Percentiles rank a stretch among this genome's conserved stretches.
phyloP scores from a whole-genome alignment of 768 basidiomycete species.

The Auriscalpium microsporum region DNA sequence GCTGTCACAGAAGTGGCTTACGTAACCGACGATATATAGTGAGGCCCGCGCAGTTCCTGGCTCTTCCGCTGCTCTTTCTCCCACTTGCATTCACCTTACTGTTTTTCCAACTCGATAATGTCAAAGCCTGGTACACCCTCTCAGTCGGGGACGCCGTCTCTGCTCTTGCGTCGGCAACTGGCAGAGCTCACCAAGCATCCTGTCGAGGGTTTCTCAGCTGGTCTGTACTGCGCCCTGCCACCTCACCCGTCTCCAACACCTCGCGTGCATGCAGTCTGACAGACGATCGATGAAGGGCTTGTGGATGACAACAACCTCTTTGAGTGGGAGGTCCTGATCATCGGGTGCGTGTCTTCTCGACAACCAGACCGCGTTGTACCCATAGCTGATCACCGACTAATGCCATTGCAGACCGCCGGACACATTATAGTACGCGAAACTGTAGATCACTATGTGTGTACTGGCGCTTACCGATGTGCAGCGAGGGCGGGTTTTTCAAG shows the following conservation, averaged over 20 bases:
- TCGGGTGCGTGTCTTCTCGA: constrained; percentile 52
- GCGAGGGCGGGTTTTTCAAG: constrained; percentile 95
- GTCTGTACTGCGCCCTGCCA: constrained; percentile 32
- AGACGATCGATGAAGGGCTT: constrained; percentile 49
- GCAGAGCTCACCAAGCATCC: constrained; percentile 85
- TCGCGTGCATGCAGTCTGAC: constrained; percentile 18
- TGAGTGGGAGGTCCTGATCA: constrained; percentile 95
- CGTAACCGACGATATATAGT: neutral
- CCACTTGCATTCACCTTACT: neutral
- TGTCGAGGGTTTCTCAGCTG: constrained; percentile 95
- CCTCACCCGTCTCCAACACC: constrained; percentile 16
- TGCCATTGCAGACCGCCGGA: constrained; percentile 64
- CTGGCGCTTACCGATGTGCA: constrained; percentile 26
- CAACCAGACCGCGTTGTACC: neutral
- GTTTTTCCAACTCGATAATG: constrained; percentile 12
- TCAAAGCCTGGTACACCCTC: constrained; percentile 13
- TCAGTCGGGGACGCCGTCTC: constrained; percentile 21
- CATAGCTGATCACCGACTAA: constrained; percentile 6
- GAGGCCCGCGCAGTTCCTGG: neutral
- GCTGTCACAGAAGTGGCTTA: neutral
- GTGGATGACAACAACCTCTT: constrained; percentile 92
- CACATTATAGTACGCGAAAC: constrained; percentile 69
- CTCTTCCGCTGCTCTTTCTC: neutral
- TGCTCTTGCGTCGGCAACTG: constrained; percentile 73
- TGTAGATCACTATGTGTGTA: neutral